These are phyloP conservation scores for Arthrobotrys megalospora DNA, from an alignment of 2,329 filamentous ascomycete genomes.

Conservation along the genomic window DNA sequence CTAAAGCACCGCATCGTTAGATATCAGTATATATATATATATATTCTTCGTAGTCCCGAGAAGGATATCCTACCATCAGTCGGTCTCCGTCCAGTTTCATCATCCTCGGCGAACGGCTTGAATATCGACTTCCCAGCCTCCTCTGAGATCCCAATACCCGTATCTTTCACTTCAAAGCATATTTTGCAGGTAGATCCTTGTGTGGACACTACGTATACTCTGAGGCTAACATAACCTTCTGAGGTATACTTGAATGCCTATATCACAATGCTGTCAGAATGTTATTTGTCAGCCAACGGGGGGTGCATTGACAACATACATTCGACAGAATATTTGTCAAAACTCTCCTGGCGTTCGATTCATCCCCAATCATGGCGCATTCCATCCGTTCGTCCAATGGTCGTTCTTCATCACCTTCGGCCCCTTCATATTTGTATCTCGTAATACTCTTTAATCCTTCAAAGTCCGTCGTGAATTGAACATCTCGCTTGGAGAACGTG, in stretches of 20 bases:
- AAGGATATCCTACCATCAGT: slow-evolving; percentile 39
- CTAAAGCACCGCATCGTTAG: slow-evolving; percentile 16
- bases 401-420: slow-evolving; percentile 44
- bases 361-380: slow-evolving; percentile 62
- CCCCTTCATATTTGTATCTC: slow-evolving; percentile 47
- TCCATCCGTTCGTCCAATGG: slow-evolving; percentile 61
- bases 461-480: slow-evolving; percentile 56
- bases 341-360: slow-evolving; percentile 62
- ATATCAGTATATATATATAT: too few species aligned
- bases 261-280: slow-evolving; percentile 23
- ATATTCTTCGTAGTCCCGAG: background rate
- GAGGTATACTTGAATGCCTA: slow-evolving; percentile 64
- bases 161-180: slow-evolving; percentile 62
- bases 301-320: slow-evolving; percentile 32
- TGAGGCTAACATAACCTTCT: slow-evolving; percentile 62
- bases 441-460: slow-evolving; percentile 51
- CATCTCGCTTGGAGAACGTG: slow-evolving; percentile 57
- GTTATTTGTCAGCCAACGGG: background rate
- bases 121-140: slow-evolving; percentile 62
- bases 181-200: slow-evolving; percentile 48
- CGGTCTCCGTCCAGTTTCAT: slow-evolving; percentile 50
- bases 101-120: slow-evolving; percentile 61
- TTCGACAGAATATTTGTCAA: slow-evolving; percentile 63
- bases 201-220: slow-evolving; percentile 56
- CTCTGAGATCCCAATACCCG: slow-evolving; percentile 63